phyloP scores from a whole-genome alignment of 371 early-diverging fungal species.

The Entomophthora muscae region DNA sequence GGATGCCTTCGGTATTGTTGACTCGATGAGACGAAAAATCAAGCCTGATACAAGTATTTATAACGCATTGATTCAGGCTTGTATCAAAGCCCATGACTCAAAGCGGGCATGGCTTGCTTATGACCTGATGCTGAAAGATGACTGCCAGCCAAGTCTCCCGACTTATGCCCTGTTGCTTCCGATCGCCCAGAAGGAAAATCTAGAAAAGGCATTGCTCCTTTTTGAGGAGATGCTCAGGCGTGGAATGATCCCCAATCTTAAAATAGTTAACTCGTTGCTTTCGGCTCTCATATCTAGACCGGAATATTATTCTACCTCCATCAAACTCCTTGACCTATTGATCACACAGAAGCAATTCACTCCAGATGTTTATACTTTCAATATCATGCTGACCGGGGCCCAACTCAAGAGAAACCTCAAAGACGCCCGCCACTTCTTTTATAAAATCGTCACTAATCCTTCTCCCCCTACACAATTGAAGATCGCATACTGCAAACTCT shows the following conservation, averaged over 20 bases:
- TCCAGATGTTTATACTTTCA: neutral
- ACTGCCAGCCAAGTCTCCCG: neutral
- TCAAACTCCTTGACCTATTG: neutral
- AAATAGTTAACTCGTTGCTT: neutral
- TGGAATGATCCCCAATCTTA: neutral
- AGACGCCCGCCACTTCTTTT: neutral
- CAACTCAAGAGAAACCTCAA: neutral
- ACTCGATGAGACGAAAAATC: neutral
- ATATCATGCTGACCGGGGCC: neutral
- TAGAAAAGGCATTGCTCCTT: neutral
- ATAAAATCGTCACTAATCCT: neutral
- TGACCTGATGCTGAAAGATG: neutral
- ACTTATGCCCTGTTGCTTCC: neutral
- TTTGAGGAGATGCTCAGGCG: neutral
- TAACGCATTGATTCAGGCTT: neutral
- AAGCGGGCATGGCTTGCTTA: neutral
- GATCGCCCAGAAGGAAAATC: neutral
- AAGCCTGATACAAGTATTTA: neutral
- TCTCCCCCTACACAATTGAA: neutral
- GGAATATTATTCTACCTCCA: neutral
- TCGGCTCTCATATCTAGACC: neutral
- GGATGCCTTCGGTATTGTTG: neutral
- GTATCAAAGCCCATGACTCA: neutral
- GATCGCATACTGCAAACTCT: neutral
- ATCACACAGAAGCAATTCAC: neutral